Percentiles rank a stretch among this genome's conserved stretches.
phyloP scores from a whole-genome alignment of 768 basidiomycete species.

The Dentipellis sp. region DNA sequence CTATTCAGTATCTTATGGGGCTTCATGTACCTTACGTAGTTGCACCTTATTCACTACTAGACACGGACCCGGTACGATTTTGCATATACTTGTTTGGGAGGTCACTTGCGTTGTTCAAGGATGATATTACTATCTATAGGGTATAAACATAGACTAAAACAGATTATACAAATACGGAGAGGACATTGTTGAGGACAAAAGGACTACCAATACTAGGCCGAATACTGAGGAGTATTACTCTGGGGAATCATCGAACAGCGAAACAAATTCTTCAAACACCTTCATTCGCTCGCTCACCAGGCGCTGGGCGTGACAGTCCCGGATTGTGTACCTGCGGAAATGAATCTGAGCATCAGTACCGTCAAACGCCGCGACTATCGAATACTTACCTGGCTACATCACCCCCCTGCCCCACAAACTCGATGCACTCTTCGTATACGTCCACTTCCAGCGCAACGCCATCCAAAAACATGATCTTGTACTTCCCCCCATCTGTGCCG shows the following conservation, averaged over 20 bases:
- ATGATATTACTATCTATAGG: too few species aligned
- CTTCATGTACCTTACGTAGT: too few species aligned
- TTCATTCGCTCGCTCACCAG: slow-evolving; percentile 32
- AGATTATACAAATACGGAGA: too few species aligned
- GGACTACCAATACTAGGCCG: too few species aligned
- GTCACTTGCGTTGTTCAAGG: too few species aligned
- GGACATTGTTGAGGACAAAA: too few species aligned
- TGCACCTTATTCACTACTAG: too few species aligned
- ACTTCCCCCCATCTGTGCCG: slow-evolving; percentile 21
- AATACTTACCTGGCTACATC: slow-evolving; percentile 21
- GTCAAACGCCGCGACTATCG: not conserved
- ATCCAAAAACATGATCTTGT: slow-evolving; percentile 36
- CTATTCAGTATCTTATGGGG: too few species aligned
- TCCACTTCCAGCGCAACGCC: slow-evolving; percentile 31
- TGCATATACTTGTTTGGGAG: too few species aligned
- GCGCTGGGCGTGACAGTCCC: slow-evolving; percentile 23
- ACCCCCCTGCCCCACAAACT: slow-evolving; percentile 23
- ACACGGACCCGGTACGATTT: too few species aligned
- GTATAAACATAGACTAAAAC: too few species aligned
- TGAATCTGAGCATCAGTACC: not conserved
- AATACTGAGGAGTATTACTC: not conserved
- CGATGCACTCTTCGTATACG: slow-evolving; percentile 33
- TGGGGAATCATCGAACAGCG: slow-evolving; percentile 26
- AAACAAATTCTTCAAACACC: slow-evolving; percentile 32
- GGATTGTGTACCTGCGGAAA: slow-evolving; percentile 23